Evolutionary conservation across 139 green algal genomes (phyloP).

Genomic region (Coccomyxa sp.): DNA sequence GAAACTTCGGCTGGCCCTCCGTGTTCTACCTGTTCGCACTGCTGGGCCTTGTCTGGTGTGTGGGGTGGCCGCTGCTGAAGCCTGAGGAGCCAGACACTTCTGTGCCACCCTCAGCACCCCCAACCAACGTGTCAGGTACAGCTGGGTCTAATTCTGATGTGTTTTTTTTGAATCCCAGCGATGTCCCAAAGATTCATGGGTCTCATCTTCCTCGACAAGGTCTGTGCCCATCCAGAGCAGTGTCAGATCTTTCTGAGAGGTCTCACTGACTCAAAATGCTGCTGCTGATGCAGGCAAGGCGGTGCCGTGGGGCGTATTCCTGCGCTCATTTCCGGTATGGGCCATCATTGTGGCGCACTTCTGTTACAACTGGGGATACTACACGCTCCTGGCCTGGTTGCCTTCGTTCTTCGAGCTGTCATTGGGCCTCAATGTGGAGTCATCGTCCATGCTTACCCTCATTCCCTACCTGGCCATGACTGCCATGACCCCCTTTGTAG

Average conservation of each 20-base stretch:
- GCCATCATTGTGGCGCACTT: constrained; percentile 95
- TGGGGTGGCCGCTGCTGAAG: constrained; percentile 69
- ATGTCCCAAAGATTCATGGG: too few relatives aligned
- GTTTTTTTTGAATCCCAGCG: too few relatives aligned
- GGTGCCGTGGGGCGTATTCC: constrained; percentile 87
- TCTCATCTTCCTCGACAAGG: too few relatives aligned
- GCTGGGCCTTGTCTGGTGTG: constrained; percentile 84
- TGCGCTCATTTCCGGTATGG: constrained; percentile 71
- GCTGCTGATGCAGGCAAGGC: neutral
- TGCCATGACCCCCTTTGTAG: constrained; percentile 74
- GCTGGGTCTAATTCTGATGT: too few relatives aligned
- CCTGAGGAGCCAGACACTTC: constrained; percentile 47
- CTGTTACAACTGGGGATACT: constrained; percentile 97
- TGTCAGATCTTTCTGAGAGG: too few relatives aligned
- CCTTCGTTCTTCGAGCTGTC: constrained; percentile 94
- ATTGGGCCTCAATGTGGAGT: constrained; percentile 81
- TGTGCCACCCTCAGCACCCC: neutral
- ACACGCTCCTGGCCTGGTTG: constrained; percentile 95
- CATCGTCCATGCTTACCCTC: constrained; percentile 68
- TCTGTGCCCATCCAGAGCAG: too few relatives aligned
- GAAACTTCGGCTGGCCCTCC: constrained; percentile 82
- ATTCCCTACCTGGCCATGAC: constrained; percentile 88
- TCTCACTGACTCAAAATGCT: neutral
- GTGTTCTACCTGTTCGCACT: constrained; percentile 97
- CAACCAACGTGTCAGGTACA: constrained; percentile 6